A percentile compares a stretch with the other conserved stretches of the same genome.
phyloP scores from a whole-genome alignment of 441 rosid species.

The Pelargonium fulgidum region DNA sequence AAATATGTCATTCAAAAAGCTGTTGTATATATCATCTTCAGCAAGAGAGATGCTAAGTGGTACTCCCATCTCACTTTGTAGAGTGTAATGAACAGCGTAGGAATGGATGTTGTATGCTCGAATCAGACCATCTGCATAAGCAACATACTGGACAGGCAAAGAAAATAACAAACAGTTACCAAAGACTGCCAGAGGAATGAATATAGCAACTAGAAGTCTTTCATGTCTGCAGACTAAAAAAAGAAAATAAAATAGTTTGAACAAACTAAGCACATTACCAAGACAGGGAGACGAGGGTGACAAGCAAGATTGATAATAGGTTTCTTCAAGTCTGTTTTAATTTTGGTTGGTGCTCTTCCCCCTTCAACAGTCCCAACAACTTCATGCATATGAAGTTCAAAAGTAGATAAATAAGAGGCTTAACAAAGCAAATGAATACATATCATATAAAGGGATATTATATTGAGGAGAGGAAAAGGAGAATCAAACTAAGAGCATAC shows the following conservation, averaged over 20 bases:
- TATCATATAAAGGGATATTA: neutral
- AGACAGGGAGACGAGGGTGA: constrained; percentile 94
- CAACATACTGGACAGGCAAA: constrained; percentile 69
- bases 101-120: constrained; percentile 96
- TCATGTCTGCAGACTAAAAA: neutral
- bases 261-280: constrained; percentile 42
- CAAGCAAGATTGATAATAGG: constrained; percentile 96
- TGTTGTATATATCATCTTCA: constrained; percentile 1
- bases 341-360: constrained; percentile 90
- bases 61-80: constrained; percentile 64
- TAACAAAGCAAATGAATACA: neutral
- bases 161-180: constrained; percentile 13
- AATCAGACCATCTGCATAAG: constrained; percentile 97
- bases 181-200: constrained; percentile 11
- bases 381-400: constrained; percentile 31
- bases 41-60: constrained; percentile 1
- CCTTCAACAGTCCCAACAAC: constrained; percentile 99
- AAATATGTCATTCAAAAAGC: constrained; percentile 11
- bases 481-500: neutral
- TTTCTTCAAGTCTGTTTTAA: constrained; percentile 94
- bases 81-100: constrained; percentile 87
- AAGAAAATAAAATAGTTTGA: constrained; percentile 14
- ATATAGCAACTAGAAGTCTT: neutral
- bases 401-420: constrained; percentile 18
- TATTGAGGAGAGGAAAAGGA: neutral